Base-by-base conservation (phyloP, 495 filamentous ascomycete genomes). In the Neurospora discreta region DNA sequence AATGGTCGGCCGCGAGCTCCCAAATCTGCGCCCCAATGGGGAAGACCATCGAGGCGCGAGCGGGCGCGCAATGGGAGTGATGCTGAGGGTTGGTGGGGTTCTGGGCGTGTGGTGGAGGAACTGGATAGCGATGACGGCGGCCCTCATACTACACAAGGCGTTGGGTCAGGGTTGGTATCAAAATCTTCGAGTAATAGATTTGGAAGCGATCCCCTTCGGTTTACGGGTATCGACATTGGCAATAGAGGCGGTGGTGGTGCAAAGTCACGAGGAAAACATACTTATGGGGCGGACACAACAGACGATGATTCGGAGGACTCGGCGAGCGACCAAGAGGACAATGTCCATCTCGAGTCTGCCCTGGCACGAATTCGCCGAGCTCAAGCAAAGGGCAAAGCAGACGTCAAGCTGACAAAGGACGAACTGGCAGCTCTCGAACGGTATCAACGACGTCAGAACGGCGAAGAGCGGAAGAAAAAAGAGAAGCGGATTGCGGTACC, bases 1-100 rank as follows among this genome's bases (percentile, higher is more conserved):
- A 90, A 88, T 94, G 94, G 94, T 97, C 94, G 94, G 92, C 94
- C 93, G 93, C 94, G 92, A 96, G 89, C 93, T 97, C 94, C 93
- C 90, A 89, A 93, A 89, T 86, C 86, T 91, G 90, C 90, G 92
- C 92, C 92, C 92, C 89, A 84, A 91, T 92, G 93, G 94, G 94
- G 93, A 97, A 97, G 94, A 97, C 93, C 93, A 94, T 90, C 92
- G 77, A 88, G 91, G 91, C 91, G 90, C 88, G 89, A 86, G 83
- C 87, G 89, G 85, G 88, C 87, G 82, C 84, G 88, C 80, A 85
- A 87, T 80, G 84, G 83, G 82, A 84, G 82, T 78, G 85, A 82
- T 69, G 77, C 40, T 83, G 82, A 81, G 78, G 81, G 52, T 68
- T 78, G 78, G 71, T 81, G 83, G 84, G 73, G 73, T 69, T 67